These are phyloP conservation scores for Verticillium dahliae DNA, from an alignment of 2,329 filamentous ascomycete species.

Conservation along the genomic window DNA sequence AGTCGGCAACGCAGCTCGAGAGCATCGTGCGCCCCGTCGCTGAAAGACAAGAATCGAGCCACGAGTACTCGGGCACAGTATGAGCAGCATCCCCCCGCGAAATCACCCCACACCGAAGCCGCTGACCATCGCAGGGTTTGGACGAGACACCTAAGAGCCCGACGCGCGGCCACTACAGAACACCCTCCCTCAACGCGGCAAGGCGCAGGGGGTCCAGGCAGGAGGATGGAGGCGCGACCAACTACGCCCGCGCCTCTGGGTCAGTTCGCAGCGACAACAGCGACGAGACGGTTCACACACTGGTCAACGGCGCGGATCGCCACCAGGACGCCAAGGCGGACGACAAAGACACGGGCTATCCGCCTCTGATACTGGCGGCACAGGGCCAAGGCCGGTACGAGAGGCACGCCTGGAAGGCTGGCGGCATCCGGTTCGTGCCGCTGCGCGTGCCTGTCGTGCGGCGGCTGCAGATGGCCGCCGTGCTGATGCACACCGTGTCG, in stretches of 20 bases:
- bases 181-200: slow-evolving; percentile 1
- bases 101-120: not conserved
- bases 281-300: slow-evolving; percentile 8
- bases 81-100: not conserved
- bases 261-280: slow-evolving; percentile 7
- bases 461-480: slow-evolving; percentile 71
- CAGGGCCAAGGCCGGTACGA: slow-evolving; percentile 12
- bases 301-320: slow-evolving; percentile 8
- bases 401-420: slow-evolving; percentile 26
- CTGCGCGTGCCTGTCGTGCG: slow-evolving; percentile 65
- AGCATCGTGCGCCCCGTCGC: not conserved
- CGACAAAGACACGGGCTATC: slow-evolving; percentile 3
- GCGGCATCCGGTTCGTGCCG: slow-evolving; percentile 76
- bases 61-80: slow-evolving; percentile 4
- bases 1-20: not conserved
- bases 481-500: slow-evolving; percentile 65
- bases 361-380: slow-evolving; percentile 5
- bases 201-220: slow-evolving; percentile 1
- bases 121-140: not conserved
- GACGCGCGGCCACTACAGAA: not conserved
- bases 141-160: slow-evolving; percentile 7
- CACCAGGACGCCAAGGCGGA: not conserved
- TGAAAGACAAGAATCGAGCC: slow-evolving; percentile 7
- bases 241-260: slow-evolving; percentile 2
- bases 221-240: slow-evolving; percentile 2